Conservation (phyloP, 805 yeast species). For the Schizosaccharomyces lindneri region DNA sequence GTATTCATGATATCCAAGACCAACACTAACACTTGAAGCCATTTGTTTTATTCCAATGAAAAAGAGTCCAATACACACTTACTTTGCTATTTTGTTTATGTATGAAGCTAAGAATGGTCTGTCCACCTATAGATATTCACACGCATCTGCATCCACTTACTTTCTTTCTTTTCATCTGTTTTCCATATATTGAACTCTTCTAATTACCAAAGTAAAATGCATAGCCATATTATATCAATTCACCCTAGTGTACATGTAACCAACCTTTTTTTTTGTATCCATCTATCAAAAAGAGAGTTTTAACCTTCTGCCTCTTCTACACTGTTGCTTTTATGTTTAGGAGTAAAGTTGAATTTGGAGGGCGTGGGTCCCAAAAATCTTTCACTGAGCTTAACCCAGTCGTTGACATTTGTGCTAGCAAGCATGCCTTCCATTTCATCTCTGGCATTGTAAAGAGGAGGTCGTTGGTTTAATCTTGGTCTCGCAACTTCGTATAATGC, state of each 20-base stretch:
- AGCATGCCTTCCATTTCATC: slow-evolving; percentile 74
- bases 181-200: too few species aligned
- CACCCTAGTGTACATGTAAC: not conserved
- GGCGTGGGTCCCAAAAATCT: slow-evolving; percentile 79
- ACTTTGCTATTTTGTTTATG: too few species aligned
- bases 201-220: too few species aligned
- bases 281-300: not conserved
- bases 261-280: not conserved
- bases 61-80: too few species aligned
- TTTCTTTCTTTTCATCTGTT: too few species aligned
- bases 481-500: slow-evolving; percentile 79
- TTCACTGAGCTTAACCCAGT: slow-evolving; percentile 90
- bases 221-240: too few species aligned
- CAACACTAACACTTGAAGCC: too few species aligned
- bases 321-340: slow-evolving; percentile 88
- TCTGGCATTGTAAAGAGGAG: slow-evolving; percentile 82
- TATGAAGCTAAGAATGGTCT: too few species aligned
- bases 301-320: slow-evolving; percentile 14
- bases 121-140: too few species aligned
- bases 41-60: too few species aligned
- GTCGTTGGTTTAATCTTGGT: slow-evolving; percentile 74
- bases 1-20: too few species aligned
- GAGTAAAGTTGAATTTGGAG: slow-evolving; percentile 50
- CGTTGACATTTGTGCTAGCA: slow-evolving; percentile 63
- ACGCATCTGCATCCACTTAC: too few species aligned